phyloP scores from a whole-genome alignment of 768 basidiomycete genomes.

The Xerocomellus dryophilus region DNA sequence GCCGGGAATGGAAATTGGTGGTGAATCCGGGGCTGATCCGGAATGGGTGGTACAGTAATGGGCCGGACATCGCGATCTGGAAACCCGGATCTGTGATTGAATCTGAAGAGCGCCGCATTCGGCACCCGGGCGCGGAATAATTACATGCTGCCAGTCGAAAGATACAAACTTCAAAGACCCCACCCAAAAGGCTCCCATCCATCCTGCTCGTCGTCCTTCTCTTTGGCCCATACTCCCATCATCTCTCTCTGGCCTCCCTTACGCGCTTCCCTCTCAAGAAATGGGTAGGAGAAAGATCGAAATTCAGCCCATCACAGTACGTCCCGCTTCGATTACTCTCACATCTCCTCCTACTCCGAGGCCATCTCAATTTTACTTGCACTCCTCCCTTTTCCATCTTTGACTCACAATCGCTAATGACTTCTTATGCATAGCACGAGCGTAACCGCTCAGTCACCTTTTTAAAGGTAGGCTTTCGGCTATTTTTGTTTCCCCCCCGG shows the following conservation, averaged over 20 bases:
- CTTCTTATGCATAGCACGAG: slow-evolving; percentile 69
- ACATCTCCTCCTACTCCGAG: slow-evolving; percentile 9
- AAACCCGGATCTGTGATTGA: slow-evolving; percentile 28
- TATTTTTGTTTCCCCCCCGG: slow-evolving; percentile 52
- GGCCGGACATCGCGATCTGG: slow-evolving; percentile 14
- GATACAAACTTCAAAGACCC: slow-evolving; percentile 34
- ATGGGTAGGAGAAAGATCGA: slow-evolving; percentile 83
- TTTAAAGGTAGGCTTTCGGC: slow-evolving; percentile 70
- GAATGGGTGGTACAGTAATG: slow-evolving; percentile 8
- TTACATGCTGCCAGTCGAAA: slow-evolving; percentile 35
- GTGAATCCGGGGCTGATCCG: slow-evolving; percentile 32
- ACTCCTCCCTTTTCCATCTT: slow-evolving; percentile 29
- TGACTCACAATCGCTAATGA: slow-evolving; percentile 32
- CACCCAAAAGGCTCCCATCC: slow-evolving; percentile 34
- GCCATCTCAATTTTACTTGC: slow-evolving; percentile 32
- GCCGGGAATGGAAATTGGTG: neutral
- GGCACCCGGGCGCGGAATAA: slow-evolving; percentile 40
- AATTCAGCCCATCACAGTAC: slow-evolving; percentile 75
- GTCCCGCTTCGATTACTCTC: slow-evolving; percentile 34
- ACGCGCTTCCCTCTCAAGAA: slow-evolving; percentile 8
- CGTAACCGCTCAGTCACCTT: slow-evolving; percentile 90
- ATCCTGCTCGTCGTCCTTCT: slow-evolving; percentile 18
- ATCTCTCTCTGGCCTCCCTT: slow-evolving; percentile 4
- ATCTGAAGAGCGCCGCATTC: slow-evolving; percentile 36
- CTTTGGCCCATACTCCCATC: slow-evolving; percentile 22